A percentile compares a stretch with the other conserved stretches of the same genome.
Conservation (phyloP, 768 basidiomycete species). For the Pleurotus eryngii region DNA sequence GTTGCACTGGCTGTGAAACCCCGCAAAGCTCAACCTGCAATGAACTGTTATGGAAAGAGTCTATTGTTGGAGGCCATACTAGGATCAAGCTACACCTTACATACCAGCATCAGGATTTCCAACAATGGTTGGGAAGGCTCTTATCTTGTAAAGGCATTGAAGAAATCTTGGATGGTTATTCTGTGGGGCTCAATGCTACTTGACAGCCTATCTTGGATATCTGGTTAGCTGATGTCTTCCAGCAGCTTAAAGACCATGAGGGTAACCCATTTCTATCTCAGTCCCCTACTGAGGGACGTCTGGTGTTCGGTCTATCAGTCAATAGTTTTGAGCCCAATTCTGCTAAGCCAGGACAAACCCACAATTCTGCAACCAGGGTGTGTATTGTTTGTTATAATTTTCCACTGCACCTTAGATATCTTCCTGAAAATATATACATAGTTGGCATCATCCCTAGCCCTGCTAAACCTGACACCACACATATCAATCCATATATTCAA, state of each 20-base stretch:
- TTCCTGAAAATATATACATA: constrained; percentile 34
- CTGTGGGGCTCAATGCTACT: background rate
- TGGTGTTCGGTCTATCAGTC: constrained; percentile 1
- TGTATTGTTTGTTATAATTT: background rate
- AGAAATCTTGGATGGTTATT: background rate
- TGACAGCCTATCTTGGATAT: background rate
- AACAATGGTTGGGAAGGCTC: background rate
- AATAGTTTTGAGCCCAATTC: constrained; percentile 2
- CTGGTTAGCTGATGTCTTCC: background rate
- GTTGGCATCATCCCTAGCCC: constrained; percentile 35
- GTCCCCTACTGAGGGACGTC: background rate
- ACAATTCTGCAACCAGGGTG: background rate
- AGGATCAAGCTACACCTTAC: background rate
- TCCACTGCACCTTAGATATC: constrained; percentile 1
- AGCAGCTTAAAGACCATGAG: background rate
- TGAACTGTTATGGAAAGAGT: background rate
- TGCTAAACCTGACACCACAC: constrained; percentile 22
- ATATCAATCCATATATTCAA: constrained; percentile 32
- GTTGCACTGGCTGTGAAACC: background rate
- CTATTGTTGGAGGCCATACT: background rate
- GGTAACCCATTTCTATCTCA: background rate
- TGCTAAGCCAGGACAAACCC: background rate
- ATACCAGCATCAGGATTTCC: background rate
- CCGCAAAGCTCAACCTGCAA: background rate
- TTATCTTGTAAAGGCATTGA: background rate